Evolutionary conservation across 331 rosid genomes (phyloP).

Genomic region (Acacia concinna): DNA sequence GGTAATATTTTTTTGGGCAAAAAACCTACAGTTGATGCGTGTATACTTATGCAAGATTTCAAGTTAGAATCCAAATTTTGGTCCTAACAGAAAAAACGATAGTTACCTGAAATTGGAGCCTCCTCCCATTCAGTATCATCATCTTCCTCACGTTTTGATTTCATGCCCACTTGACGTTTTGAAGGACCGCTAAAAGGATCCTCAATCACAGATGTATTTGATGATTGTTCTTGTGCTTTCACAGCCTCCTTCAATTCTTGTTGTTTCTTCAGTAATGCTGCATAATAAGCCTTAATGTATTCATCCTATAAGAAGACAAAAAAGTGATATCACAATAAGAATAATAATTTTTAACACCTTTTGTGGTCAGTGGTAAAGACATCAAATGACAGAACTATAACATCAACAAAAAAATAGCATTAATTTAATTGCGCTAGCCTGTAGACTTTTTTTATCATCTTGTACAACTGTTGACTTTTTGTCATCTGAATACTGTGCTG

Average conservation of each 20-base stretch:
- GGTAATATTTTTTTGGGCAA: not conserved
- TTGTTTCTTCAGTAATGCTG: conserved; percentile 78
- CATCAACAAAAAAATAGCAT: conserved; percentile 32
- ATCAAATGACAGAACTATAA: conserved; percentile 6
- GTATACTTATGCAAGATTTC: not conserved
- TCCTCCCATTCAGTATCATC: conserved; percentile 86
- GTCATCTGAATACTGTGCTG: conserved; percentile 57
- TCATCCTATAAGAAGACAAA: conserved; percentile 65
- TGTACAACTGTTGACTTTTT: conserved; percentile 62
- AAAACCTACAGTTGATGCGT: not conserved
- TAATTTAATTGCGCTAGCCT: conserved; percentile 49
- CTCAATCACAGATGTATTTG: conserved; percentile 34
- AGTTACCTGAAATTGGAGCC: conserved; percentile 69
- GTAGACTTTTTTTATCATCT: conserved; percentile 58
- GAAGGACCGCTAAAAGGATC: conserved; percentile 48
- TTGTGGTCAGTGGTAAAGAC: conserved; percentile 15
- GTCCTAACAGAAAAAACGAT: conserved; percentile 19
- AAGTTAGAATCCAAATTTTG: conserved; percentile 20
- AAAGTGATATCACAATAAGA: conserved; percentile 19
- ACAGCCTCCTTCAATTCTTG: conserved; percentile 70
- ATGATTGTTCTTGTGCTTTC: conserved; percentile 41
- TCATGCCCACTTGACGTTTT: conserved; percentile 69
- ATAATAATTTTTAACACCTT: not conserved
- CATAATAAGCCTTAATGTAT: conserved; percentile 87
- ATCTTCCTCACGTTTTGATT: conserved; percentile 66